Conservation (phyloP, 2,329 filamentous ascomycete species). For the Didymella arachidicola region DNA sequence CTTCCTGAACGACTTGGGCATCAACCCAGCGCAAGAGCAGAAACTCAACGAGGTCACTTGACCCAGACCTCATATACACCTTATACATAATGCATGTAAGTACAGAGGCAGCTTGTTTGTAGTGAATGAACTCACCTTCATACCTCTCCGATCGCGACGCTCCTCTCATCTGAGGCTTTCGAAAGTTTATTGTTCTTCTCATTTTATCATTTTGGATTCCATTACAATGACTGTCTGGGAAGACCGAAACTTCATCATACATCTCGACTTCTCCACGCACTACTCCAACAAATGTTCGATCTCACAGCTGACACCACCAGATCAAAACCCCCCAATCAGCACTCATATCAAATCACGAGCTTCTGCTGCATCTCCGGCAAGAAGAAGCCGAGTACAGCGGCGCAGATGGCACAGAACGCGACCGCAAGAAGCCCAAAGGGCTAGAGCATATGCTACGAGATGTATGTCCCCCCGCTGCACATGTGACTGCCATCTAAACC, state of each 20-base stretch:
- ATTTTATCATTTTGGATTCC: too few relatives aligned
- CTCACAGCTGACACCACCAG: slow-evolving; percentile 48
- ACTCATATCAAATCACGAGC: slow-evolving; percentile 76
- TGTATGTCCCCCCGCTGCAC: slow-evolving; percentile 53
- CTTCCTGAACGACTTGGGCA: not conserved
- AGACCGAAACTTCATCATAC: too few relatives aligned
- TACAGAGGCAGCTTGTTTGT: not conserved
- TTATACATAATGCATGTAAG: slow-evolving; percentile 25
- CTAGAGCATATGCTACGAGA: slow-evolving; percentile 69
- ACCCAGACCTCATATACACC: not conserved
- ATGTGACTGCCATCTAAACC: too few relatives aligned
- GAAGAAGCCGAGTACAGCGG: slow-evolving; percentile 47
- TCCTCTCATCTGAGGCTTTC: not conserved
- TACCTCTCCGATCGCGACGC: not conserved
- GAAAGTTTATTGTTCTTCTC: too few relatives aligned
- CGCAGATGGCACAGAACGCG: slow-evolving; percentile 39
- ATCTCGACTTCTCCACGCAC: too few relatives aligned
- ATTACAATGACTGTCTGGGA: too few relatives aligned
- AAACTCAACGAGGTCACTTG: not conserved
- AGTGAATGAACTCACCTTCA: not conserved
- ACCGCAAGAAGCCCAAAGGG: slow-evolving; percentile 57
- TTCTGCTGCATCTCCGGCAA: slow-evolving; percentile 58
- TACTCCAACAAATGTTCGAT: not conserved
- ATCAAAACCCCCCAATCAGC: slow-evolving; percentile 75
- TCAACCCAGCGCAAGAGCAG: not conserved